phyloP scores from a whole-genome alignment of 345 rosid genomes.

The Mercurialis annua region DNA sequence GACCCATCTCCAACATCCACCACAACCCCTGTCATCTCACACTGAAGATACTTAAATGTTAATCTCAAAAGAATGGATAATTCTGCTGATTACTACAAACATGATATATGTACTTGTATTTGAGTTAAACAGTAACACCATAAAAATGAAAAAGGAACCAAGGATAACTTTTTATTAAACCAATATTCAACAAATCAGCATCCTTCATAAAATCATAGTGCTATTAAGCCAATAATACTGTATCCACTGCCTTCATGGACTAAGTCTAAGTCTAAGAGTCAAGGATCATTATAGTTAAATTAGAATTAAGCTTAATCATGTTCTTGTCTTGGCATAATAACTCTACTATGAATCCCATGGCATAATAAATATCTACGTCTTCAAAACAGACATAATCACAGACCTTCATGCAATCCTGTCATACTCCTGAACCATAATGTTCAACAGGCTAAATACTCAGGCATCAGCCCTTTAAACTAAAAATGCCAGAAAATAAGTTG shows the following conservation, averaged over 20 bases:
- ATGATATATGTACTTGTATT: neutral
- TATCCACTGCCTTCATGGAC: neutral
- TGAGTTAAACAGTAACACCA: neutral
- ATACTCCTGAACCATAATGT: too few species aligned
- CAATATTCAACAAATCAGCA: neutral
- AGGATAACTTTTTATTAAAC: neutral
- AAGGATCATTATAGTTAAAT: neutral
- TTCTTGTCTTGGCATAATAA: neutral
- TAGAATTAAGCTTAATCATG: neutral
- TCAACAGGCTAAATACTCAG: too few species aligned
- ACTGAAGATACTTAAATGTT: conserved; percentile 54
- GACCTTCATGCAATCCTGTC: neutral
- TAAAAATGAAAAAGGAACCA: neutral
- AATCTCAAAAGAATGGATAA: conserved; percentile 30
- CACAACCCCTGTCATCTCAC: conserved; percentile 99
- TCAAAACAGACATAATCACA: neutral
- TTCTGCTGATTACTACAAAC: neutral
- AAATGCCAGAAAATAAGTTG: neutral
- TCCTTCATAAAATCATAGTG: too few species aligned
- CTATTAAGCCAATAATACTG: neutral
- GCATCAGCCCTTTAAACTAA: too few species aligned
- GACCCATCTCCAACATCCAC: conserved; percentile 99
- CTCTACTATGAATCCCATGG: neutral
- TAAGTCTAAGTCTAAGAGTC: neutral
- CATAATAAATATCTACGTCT: neutral